Base-by-base conservation (phyloP, 2,329 filamentous ascomycete species). In the Aspergillus sp. region DNA sequence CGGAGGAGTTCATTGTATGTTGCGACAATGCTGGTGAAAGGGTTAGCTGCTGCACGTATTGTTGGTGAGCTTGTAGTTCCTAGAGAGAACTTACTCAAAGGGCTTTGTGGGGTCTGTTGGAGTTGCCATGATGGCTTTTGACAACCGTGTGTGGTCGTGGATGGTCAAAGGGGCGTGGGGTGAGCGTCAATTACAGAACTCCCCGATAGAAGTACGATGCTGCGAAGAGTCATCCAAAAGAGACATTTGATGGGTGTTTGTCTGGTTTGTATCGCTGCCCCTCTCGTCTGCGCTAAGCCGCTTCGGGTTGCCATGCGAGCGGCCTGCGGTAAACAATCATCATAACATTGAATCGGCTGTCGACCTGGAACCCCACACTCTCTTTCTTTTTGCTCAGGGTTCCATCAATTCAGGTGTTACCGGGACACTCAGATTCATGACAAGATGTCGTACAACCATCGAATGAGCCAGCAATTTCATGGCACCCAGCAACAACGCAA, bases 1-100 rank as follows among this genome's bases (percentile, higher is more conserved):
- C 67, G 67, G 54, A 89, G 80, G 45, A 88, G 80, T 46, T 78
- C 74, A 63, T 82, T 79, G 76, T 89, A 89, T 44, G 83, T 82
- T 51, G 79, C 73, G 61, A 88, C 84, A 55, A 89, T 85, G 70
- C 77, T 79, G 60, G 58, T 11, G 11, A 11, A 45, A 32, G 38
- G 32, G 42, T 52, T 45, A 52, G 50, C 33, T 14, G 26, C 10
- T 32, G 35, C 24, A 32, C n/a, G 16, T 41, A 14, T 19, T 5
- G 47, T 38, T 22, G 13, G 7, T 32, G 16, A n/a, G 26, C 26
- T 30, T 10, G 16, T 17, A 19, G n/a, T 24, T n/a, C 30, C 35
- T 33, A 24, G 24, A 19, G 22, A 16, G n/a, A 24, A 54, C 71
- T 63, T 60, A 73, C 72, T 74, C 71, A 46, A 74, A 74, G 14